These are phyloP conservation scores for Hypoxylon crocopeplum DNA, from an alignment of 495 filamentous ascomycete genomes.

Conservation along the genomic window DNA sequence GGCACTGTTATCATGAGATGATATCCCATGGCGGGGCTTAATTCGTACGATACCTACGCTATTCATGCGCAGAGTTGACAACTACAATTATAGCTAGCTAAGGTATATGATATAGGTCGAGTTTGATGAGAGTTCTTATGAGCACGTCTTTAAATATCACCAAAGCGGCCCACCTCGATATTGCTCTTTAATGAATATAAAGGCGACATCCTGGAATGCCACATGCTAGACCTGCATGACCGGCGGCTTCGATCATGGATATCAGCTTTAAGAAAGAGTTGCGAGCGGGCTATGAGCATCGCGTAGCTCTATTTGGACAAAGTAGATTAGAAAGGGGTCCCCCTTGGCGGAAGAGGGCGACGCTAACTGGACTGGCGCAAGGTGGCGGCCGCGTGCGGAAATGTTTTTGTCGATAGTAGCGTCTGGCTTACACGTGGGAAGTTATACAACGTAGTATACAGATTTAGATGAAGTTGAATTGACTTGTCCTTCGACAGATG, in stretches of 20 bases:
- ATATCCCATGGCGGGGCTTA: no score
- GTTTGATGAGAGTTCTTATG: conserved; percentile 18
- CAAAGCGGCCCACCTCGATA: conserved; percentile 21
- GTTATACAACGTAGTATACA: conserved; percentile 37
- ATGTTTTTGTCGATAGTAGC: conserved; percentile 19
- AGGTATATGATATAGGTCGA: conserved; percentile 21
- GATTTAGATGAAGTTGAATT: conserved; percentile 18
- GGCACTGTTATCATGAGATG: background rate
- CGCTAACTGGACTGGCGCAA: conserved; percentile 3
- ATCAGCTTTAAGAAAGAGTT: background rate
- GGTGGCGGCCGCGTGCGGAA: conserved; percentile 26
- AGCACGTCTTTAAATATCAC: conserved; percentile 11
- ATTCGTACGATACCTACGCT: no score
- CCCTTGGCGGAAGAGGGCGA: background rate
- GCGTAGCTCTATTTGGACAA: conserved; percentile 3
- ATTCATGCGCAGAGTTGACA: background rate
- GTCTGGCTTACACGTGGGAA: conserved; percentile 32
- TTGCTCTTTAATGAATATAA: conserved; percentile 23
- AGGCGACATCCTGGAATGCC: conserved; percentile 31
- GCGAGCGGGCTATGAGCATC: background rate
- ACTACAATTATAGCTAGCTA: conserved; percentile 5
- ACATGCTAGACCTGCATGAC: conserved; percentile 35
- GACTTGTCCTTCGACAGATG: conserved; percentile 6
- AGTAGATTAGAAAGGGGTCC: conserved; percentile 1
- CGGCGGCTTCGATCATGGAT: conserved; percentile 13